Evolutionary conservation across 2,329 filamentous ascomycete genomes (phyloP).

Genomic region (Cercospora berteroae): DNA sequence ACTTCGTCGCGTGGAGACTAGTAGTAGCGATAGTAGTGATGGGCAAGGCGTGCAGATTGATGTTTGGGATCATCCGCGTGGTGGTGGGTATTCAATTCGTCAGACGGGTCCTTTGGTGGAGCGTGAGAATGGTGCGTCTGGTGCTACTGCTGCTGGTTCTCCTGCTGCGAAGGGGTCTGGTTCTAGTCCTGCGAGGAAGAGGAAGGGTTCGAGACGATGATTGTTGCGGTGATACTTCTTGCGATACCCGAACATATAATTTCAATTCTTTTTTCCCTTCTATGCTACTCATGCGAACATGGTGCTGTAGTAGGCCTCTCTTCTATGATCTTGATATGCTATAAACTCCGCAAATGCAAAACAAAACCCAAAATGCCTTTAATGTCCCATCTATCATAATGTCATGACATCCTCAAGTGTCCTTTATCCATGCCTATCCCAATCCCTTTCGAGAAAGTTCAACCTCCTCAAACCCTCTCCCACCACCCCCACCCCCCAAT

Average conservation of each 20-base stretch:
- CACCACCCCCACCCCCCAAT: neutral
- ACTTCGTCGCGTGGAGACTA: constrained; percentile 27
- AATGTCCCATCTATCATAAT: too few relatives aligned
- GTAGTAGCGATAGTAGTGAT: constrained; percentile 29
- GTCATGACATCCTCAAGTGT: too few relatives aligned
- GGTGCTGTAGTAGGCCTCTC: too few relatives aligned
- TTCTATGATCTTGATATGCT: too few relatives aligned
- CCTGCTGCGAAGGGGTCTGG: constrained; percentile 14
- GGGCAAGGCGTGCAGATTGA: constrained; percentile 35
- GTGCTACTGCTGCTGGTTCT: constrained; percentile 13
- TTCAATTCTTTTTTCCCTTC: neutral
- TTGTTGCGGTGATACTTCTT: neutral
- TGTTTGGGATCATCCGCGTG: constrained; percentile 28
- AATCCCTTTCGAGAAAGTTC: too few relatives aligned
- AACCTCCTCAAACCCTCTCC: neutral
- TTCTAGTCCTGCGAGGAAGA: constrained; percentile 24
- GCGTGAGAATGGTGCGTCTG: constrained; percentile 6
- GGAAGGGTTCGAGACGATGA: constrained; percentile 20
- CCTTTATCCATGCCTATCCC: too few relatives aligned
- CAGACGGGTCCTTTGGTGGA: constrained; percentile 5
- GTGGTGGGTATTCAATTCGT: constrained; percentile 27
- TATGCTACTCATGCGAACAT: neutral
- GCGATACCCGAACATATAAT: neutral
- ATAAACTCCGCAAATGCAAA: too few relatives aligned
- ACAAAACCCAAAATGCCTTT: too few relatives aligned